Conservation (phyloP, 352 stramenopile species). For the Nothophytophthora sp. region DNA sequence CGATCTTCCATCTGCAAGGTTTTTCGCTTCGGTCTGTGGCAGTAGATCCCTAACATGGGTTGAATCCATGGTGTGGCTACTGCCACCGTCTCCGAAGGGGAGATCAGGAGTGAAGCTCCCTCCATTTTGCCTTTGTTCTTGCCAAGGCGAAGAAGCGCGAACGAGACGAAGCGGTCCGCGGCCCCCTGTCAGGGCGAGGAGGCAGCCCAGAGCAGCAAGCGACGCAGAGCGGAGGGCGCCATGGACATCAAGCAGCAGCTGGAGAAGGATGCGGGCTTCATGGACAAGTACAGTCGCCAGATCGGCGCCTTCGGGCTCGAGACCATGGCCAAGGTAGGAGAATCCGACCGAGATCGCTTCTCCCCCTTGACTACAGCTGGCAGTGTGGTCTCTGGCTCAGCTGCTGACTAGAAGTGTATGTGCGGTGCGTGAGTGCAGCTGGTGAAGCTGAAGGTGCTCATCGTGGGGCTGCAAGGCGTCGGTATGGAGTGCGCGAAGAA, state of each 20-base stretch:
- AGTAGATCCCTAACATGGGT: too few relatives aligned
- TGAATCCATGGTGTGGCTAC: too few relatives aligned
- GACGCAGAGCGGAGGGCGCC: slow-evolving; percentile 13
- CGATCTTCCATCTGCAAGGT: too few relatives aligned
- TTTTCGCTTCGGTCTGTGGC: too few relatives aligned
- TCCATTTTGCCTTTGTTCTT: slow-evolving; percentile 20
- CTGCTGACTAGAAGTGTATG: background rate
- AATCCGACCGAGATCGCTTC: too few relatives aligned
- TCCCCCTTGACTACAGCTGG: too few relatives aligned
- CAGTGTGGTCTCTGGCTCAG: too few relatives aligned
- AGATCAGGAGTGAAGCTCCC: too few relatives aligned
- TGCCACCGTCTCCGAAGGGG: too few relatives aligned
- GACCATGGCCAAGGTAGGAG: slow-evolving; percentile 88
- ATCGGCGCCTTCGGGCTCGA: slow-evolving; percentile 92
- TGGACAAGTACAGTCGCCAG: slow-evolving; percentile 94
- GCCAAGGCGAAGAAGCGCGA: slow-evolving; percentile 20
- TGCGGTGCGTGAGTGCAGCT: slow-evolving; percentile 30
- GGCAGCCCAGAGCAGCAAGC: slow-evolving; percentile 27
- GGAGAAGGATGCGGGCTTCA: slow-evolving; percentile 89
- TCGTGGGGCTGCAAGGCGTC: slow-evolving; percentile 86
- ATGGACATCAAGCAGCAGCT: slow-evolving; percentile 69
- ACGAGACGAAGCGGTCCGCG: slow-evolving; percentile 32
- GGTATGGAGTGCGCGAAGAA: slow-evolving; percentile 94
- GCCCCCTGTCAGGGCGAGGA: slow-evolving; percentile 25
- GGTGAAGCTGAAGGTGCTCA: slow-evolving; percentile 82